These are phyloP conservation scores for Serpula lacrymans DNA, from an alignment of 768 basidiomycete species.

Conservation along the genomic window DNA sequence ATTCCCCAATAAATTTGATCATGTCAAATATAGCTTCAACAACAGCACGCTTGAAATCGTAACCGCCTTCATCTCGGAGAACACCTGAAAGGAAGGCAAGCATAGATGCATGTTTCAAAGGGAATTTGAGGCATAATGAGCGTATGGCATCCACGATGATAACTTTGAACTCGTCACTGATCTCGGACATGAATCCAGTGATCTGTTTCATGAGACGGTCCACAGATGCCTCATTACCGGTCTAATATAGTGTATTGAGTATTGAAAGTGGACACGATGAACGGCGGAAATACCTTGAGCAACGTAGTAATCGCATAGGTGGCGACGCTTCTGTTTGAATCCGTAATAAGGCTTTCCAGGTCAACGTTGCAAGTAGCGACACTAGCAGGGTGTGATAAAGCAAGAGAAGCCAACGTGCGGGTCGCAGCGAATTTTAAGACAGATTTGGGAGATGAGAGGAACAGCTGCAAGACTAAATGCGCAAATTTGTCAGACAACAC, in stretches of 20 bases:
- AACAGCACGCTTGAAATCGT: constrained; percentile 98
- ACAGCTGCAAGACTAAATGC: constrained; percentile 85
- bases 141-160: constrained; percentile 99
- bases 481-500: constrained; percentile 7
- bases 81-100: constrained; percentile 95
- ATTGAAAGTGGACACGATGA: background rate
- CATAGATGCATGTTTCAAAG: constrained; percentile 95
- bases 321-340: constrained; percentile 92
- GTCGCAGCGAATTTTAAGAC: constrained; percentile 97
- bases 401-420: constrained; percentile 87
- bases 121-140: constrained; percentile 98
- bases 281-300: constrained; percentile 64
- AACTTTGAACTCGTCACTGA: constrained; percentile 99
- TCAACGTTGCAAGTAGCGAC: constrained; percentile 95
- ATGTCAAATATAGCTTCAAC: constrained; percentile 99
- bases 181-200: constrained; percentile 97
- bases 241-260: constrained; percentile 45
- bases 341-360: constrained; percentile 94
- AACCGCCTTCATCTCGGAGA: constrained; percentile 96
- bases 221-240: constrained; percentile 97
- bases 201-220: constrained; percentile 99
- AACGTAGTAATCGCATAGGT: constrained; percentile 98
- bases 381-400: constrained; percentile 78
- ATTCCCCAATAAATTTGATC: constrained; percentile 96
- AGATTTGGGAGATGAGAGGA: constrained; percentile 93